Evolutionary conservation across 179 eudicot genomes (phyloP).

Genomic region (Beta macrorhiza): DNA sequence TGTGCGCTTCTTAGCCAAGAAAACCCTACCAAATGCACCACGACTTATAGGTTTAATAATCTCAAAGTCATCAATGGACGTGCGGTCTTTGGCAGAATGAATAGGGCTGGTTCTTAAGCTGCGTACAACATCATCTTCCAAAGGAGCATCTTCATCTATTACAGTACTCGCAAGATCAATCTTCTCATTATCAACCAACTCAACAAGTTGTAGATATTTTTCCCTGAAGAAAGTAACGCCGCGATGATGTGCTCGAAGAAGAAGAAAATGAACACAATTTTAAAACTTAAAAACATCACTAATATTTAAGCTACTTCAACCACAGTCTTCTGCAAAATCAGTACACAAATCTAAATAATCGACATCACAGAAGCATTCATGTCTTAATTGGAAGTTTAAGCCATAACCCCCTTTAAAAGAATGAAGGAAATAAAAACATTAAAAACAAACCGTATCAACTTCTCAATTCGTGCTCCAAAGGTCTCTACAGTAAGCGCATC

Average conservation of each 20-base stretch:
- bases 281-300: not conserved
- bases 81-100: slow-evolving; percentile 83
- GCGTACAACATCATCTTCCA: slow-evolving; percentile 95
- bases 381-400: not conserved
- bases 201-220: slow-evolving; percentile 89
- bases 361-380: slow-evolving; percentile 2
- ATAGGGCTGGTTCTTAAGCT: slow-evolving; percentile 94
- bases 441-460: slow-evolving; percentile 69
- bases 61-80: slow-evolving; percentile 97
- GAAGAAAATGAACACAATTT: not conserved
- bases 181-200: slow-evolving; percentile 90
- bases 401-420: not conserved
- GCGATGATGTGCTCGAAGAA: not conserved
- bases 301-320: slow-evolving; percentile 4
- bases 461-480: slow-evolving; percentile 96
- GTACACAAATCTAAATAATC: not conserved
- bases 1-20: slow-evolving; percentile 92
- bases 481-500: slow-evolving; percentile 94
- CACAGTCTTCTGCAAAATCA: not conserved
- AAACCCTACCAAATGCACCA: slow-evolving; percentile 98
- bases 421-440: not conserved
- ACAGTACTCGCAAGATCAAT: slow-evolving; percentile 81
- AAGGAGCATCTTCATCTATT: slow-evolving; percentile 96
- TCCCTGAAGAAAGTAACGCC: slow-evolving; percentile 54
- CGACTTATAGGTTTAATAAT: slow-evolving; percentile 97